These are phyloP conservation scores for Claviceps citrina DNA, from an alignment of 2,329 filamentous ascomycete genomes.

Conservation along the genomic window DNA sequence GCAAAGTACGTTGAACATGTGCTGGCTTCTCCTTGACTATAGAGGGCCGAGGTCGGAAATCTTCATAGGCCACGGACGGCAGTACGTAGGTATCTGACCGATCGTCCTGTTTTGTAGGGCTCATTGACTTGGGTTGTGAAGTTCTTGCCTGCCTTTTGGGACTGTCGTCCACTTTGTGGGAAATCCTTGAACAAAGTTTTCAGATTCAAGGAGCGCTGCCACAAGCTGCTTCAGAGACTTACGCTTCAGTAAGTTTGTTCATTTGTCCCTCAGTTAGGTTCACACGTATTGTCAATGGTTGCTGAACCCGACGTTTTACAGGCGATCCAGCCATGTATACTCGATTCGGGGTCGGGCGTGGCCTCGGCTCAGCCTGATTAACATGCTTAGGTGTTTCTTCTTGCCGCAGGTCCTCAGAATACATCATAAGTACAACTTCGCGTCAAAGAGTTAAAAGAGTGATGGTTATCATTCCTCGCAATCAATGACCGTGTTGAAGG, in stretches of 20 bases:
- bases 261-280: constrained; percentile 34
- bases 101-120: background rate
- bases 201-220: background rate
- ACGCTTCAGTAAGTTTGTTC: constrained; percentile 32
- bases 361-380: background rate
- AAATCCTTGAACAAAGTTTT: constrained; percentile 16
- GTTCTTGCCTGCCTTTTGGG: constrained; percentile 11
- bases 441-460: background rate
- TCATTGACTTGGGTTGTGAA: background rate
- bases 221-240: constrained; percentile 9
- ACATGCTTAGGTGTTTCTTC: background rate
- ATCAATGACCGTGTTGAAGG: background rate
- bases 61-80: background rate
- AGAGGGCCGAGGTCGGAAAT: background rate
- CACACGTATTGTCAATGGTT: constrained; percentile 30
- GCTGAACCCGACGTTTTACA: constrained; percentile 18
- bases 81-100: constrained; percentile 1
- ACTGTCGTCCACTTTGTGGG: constrained; percentile 16
- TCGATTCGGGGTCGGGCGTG: constrained; percentile 12
- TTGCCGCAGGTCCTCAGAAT: background rate
- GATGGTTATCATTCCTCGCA: background rate
- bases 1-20: background rate
- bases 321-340: constrained; percentile 16
- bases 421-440: background rate
- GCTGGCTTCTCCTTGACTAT: background rate